Evolutionary conservation across 805 yeast genomes (phyloP), one percentile per base, ranked within the genome.

Genomic region (Wickerhamiella nectarea): DNA sequence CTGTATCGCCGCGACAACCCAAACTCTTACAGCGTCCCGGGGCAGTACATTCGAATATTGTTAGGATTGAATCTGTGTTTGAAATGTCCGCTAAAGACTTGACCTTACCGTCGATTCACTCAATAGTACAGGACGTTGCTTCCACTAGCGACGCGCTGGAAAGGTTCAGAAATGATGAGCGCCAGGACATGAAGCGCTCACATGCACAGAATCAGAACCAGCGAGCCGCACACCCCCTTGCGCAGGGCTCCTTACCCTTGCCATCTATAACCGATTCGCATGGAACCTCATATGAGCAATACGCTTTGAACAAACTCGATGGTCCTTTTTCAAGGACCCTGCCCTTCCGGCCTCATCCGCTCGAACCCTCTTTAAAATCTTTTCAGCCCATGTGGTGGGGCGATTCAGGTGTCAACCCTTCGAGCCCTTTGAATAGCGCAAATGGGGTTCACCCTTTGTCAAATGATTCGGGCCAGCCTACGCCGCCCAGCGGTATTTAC

Each of bases 51-150:
- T n/a, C n/a, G 24, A 21, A 21, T 21, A 21, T 21, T 12, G n/a
- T 28, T 28, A 4, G n/a, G 15, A 7, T 4, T 12, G 15, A 28
- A 3, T 11, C n/a, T 7, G 14, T 12, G 12, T 28, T 28, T 25
- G 31, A 6, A 15, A 33, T 17, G 19, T n/a, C 35, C 21, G 34
- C 22, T 8, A 17, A 36, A 2, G 17, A 41, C 21, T 39, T 53
- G 10, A 36, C 36, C 28, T 46, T 53, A 18, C 57, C 57, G 7
- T 41, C 55, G 6, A 52, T 53, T 20, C 50, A 50, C 44, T 44
- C 46, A 28, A 50, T 53, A 22, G 52, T 53, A 14, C 43, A 49
- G 8, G 55, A 52, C 29, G 46, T 52, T n/a, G 48, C 41, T 3
- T 47, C 53, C 6, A 42, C 54, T 1, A 41, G 44, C 12, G 51